Evolutionary conservation across 331 rosid species (phyloP).

Genomic region (Cydonia oblonga): DNA sequence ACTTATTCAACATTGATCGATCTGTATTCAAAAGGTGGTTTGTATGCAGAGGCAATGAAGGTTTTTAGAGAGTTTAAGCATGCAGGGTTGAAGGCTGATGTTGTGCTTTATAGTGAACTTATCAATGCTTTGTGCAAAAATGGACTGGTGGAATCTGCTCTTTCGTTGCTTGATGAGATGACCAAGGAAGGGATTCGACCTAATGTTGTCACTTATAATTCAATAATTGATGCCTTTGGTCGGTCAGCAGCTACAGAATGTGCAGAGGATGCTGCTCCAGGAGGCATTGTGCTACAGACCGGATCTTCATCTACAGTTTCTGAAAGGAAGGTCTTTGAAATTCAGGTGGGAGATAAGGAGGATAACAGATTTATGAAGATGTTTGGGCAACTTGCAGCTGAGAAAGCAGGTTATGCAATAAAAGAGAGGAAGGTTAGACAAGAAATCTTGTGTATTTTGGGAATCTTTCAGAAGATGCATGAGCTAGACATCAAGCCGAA

Average conservation of each 20-base stretch:
- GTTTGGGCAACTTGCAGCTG: slow-evolving; percentile 44
- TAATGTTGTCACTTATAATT: slow-evolving; percentile 85
- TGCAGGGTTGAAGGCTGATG: slow-evolving; percentile 70
- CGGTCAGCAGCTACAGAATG: slow-evolving; percentile 29
- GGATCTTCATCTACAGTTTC: slow-evolving; percentile 23
- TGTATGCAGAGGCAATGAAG: slow-evolving; percentile 61
- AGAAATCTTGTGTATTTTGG: slow-evolving; percentile 55
- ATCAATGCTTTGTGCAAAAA: slow-evolving; percentile 76
- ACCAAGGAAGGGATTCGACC: slow-evolving; percentile 71
- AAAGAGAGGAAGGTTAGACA: slow-evolving; percentile 37
- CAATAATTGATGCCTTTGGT: slow-evolving; percentile 70
- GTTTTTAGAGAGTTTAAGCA: slow-evolving; percentile 55
- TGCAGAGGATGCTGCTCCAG: slow-evolving; percentile 14
- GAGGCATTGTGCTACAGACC: slow-evolving; percentile 5
- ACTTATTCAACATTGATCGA: slow-evolving; percentile 88
- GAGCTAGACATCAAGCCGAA: slow-evolving; percentile 74
- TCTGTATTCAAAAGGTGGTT: slow-evolving; percentile 67
- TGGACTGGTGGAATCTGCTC: slow-evolving; percentile 71
- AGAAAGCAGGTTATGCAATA: slow-evolving; percentile 25
- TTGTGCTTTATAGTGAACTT: slow-evolving; percentile 78
- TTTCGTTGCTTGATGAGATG: slow-evolving; percentile 78
- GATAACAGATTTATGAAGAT: slow-evolving; percentile 40
- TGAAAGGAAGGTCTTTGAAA: slow-evolving; percentile 16
- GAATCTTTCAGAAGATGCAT: slow-evolving; percentile 69
- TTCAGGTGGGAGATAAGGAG: slow-evolving; percentile 11